Base-by-base conservation (phyloP, 2,329 filamentous ascomycete genomes). In the Zymoseptoria ardabiliae region DNA sequence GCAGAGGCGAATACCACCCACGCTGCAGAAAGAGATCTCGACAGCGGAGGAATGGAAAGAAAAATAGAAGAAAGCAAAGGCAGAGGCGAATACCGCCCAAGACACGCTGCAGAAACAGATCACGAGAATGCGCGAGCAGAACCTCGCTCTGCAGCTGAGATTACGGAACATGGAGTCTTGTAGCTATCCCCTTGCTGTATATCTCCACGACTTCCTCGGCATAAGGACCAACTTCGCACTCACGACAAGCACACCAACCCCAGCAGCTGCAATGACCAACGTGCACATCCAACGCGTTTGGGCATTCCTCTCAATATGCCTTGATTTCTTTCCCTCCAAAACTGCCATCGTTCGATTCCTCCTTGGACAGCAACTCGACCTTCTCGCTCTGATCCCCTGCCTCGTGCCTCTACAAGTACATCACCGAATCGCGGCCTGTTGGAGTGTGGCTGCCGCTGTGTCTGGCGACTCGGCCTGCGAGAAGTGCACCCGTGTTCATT, bases 31-130 rank as follows among this genome's bases (percentile, higher is more conserved):
- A 76, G 94, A 99, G 75, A 92, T 99, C 69, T 99, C 94, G 6
- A 88, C 84, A 8, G n/a, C n/a, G n/a, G n/a, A 81, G 41, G 94
- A 99, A 77, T 99, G 94, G 94, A 97, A 97, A 87, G 91, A 89
- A 66, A 99, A 97, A n/a, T n/a, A n/a, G n/a, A n/a, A n/a, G n/a
- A n/a, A n/a, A n/a, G n/a, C n/a, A 81, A 97, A 97, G 74, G 78
- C 84, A 50, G 94, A 99, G 76, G 88, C 90, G 50, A 93, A 88
- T 73, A 78, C 85, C 55, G 91, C 90, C 58, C 94, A 97, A 72
- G 92, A 88, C 71, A 80, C 81, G 3, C 82, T 99, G 56, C 92
- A 99, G 76, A 97, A 97, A 76, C 94, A 99, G 75, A 92, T 99
- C 69, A 99, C 94, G 7, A 88, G 84, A 8, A 81, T 99, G 68